Conservation (phyloP, 2,329 filamentous ascomycete genomes). For the Alternaria consortialis region DNA sequence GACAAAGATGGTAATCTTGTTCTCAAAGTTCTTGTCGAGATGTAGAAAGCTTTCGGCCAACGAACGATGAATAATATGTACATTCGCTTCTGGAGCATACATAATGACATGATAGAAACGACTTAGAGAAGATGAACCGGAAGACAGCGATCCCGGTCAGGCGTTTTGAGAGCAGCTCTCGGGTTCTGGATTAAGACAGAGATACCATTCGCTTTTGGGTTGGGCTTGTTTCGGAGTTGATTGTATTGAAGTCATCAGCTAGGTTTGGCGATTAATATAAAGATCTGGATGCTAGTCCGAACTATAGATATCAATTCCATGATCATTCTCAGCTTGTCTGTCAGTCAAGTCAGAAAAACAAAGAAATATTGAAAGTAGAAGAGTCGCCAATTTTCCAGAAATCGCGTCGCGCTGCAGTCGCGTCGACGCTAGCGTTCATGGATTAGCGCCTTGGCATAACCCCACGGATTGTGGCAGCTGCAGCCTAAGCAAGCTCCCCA, state of each 20-base stretch:
- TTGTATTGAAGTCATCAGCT: neutral
- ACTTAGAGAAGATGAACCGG: slow-evolving; percentile 10
- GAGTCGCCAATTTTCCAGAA: neutral
- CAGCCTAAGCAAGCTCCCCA: slow-evolving; percentile 23
- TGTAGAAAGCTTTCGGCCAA: slow-evolving; percentile 18
- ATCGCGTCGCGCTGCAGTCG: slow-evolving; percentile 14
- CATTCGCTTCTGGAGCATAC: slow-evolving; percentile 3
- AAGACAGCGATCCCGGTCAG: slow-evolving; percentile 11
- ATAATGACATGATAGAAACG: slow-evolving; percentile 19
- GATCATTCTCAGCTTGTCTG: neutral
- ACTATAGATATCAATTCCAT: neutral
- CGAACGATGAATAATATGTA: slow-evolving; percentile 9
- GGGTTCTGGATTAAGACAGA: slow-evolving; percentile 16
- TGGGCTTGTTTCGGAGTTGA: slow-evolving; percentile 12
- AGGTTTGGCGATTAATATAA: neutral
- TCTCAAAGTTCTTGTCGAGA: slow-evolving; percentile 59
- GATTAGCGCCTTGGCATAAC: slow-evolving; percentile 16
- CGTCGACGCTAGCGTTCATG: slow-evolving; percentile 3
- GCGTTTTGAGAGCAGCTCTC: slow-evolving; percentile 20
- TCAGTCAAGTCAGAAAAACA: neutral
- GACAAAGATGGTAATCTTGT: slow-evolving; percentile 63
- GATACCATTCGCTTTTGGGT: slow-evolving; percentile 25
- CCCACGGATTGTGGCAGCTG: slow-evolving; percentile 21
- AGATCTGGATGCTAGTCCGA: neutral
- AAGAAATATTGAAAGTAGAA: neutral